Conservation (phyloP, 768 basidiomycete species). For the Boletus barrowsii region DNA sequence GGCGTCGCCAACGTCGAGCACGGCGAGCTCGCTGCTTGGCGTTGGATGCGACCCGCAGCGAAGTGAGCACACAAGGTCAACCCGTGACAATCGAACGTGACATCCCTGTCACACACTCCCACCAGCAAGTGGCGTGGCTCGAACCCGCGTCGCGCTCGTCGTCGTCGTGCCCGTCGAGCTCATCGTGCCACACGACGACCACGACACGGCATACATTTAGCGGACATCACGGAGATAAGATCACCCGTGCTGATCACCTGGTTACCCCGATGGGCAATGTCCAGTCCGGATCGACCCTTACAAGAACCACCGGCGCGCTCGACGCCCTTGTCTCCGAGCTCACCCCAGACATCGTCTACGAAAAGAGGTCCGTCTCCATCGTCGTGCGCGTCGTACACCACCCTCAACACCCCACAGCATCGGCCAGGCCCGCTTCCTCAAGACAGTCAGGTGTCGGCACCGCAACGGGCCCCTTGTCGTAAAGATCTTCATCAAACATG, state of each 20-base stretch:
- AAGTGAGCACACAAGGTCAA: not conserved
- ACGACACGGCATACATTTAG: not conserved
- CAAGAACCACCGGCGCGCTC: conserved; percentile 73
- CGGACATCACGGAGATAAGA: not conserved
- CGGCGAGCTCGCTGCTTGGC: conserved; percentile 2
- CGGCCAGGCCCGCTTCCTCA: conserved; percentile 42
- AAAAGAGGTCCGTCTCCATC: conserved; percentile 68
- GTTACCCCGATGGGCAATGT: conserved; percentile 65
- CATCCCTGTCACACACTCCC: conserved; percentile 22
- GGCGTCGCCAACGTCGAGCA: conserved; percentile 1
- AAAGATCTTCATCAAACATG: conserved; percentile 95
- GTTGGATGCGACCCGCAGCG: conserved; percentile 4
- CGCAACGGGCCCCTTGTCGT: conserved; percentile 79
- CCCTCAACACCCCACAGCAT: conserved; percentile 13
- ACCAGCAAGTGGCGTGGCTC: conserved; percentile 7
- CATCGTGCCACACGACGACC: not conserved
- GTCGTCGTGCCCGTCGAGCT: not conserved
- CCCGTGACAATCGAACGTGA: conserved; percentile 24
- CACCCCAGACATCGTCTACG: conserved; percentile 82
- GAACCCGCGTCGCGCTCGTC: not conserved
- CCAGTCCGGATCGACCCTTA: conserved; percentile 47
- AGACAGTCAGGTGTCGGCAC: conserved; percentile 88
- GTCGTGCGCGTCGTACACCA: not conserved
- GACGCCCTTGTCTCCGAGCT: conserved; percentile 92
- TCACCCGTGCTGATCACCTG: not conserved